Evolutionary conservation across 2,329 filamentous ascomycete genomes (phyloP), one percentile per base, ranked within the genome.

Genomic region (Colletotrichum gloeosporioides): DNA sequence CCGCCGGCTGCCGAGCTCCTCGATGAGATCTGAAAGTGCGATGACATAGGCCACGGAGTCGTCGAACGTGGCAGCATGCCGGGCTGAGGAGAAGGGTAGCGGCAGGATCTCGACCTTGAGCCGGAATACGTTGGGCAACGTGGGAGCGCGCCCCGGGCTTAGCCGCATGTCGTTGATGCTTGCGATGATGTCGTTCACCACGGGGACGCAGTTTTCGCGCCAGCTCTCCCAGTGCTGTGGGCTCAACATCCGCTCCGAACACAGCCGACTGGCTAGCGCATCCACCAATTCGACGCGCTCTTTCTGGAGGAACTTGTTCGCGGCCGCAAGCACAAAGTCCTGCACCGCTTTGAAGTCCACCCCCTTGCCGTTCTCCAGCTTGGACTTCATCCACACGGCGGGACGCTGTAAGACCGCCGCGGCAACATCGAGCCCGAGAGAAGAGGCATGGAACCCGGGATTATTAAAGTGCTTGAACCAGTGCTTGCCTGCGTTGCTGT

Each of bases 401-500:
- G 49, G 53, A n/a, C 53, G 66, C 7, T 44, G 15, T 0, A 69
- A 34, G 6, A n/a, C 22, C 0, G 0, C 12, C n/a, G 32, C 49
- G 39, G 65, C 66, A 34, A 75, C 15, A 0, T 55, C 64, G 53
- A 78, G 16, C 6, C 64, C 78, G 18, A 69, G 64, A 4, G 39
- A 34, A 36, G 78, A 72, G 6, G 69, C 62, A 2, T 66, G 10
- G 7, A 16, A 10, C 1, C 67, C 59, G 15, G 65, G 9, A 22
- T 78, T 77, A 9, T 73, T 77, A 32, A 78, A 81, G n/a, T 80
- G 78, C 2, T 77, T 34, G 6, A 81, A 69, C 84, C 84, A 85
- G 59, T 85, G 83, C 57, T 78, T 78, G 1, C 82, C 83, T 0
- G 78, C 79, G 8, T 82, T 81, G 4, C 82, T 83, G 9, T 75